Percentiles rank a stretch among this genome's conserved stretches.
phyloP scores from a whole-genome alignment of 2,329 filamentous ascomycete species.

The Arthrinium phaeospermum region DNA sequence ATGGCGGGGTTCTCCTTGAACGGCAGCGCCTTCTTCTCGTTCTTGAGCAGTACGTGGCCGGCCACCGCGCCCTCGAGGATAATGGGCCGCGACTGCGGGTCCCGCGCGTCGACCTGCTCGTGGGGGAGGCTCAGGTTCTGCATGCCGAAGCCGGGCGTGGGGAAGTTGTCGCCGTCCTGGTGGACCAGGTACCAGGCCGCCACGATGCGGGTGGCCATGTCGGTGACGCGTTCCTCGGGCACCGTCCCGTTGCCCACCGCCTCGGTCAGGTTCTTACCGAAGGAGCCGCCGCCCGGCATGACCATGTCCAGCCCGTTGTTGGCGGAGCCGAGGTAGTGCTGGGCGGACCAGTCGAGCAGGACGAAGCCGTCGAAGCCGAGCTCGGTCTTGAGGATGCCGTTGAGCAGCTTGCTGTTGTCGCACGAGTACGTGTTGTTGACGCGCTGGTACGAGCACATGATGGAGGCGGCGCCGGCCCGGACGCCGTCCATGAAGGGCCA shows the following conservation, averaged over 20 bases:
- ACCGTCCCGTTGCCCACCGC: conserved; percentile 81
- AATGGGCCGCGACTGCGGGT: conserved; percentile 48
- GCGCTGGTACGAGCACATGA: conserved; percentile 76
- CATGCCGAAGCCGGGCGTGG: conserved; percentile 55
- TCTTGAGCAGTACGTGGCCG: conserved; percentile 80
- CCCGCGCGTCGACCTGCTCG: conserved; percentile 54
- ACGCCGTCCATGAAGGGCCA: conserved; percentile 71
- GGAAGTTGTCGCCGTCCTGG: conserved; percentile 54
- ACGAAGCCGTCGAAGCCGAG: conserved; percentile 73
- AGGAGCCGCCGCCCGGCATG: conserved; percentile 63
- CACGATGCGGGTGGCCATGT: conserved; percentile 77
- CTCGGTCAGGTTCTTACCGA: conserved; percentile 72
- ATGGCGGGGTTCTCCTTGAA: conserved; percentile 60
- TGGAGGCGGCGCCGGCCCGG: conserved; percentile 58
- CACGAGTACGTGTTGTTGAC: conserved; percentile 77
- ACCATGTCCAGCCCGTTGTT: conserved; percentile 72
- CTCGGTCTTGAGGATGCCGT: conserved; percentile 69
- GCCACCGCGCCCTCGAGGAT: conserved; percentile 61
- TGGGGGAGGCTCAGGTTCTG: conserved; percentile 64
- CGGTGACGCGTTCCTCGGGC: conserved; percentile 71
- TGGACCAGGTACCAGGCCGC: conserved; percentile 64
- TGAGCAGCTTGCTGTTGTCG: conserved; percentile 73
- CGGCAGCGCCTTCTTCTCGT: conserved; percentile 66
- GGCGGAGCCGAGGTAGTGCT: conserved; percentile 62
- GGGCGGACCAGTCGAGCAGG: conserved; percentile 71